Evolutionary conservation across 805 yeast species (phyloP), one percentile per base, ranked within the genome.

Genomic region (Suhomyces prunicola): DNA sequence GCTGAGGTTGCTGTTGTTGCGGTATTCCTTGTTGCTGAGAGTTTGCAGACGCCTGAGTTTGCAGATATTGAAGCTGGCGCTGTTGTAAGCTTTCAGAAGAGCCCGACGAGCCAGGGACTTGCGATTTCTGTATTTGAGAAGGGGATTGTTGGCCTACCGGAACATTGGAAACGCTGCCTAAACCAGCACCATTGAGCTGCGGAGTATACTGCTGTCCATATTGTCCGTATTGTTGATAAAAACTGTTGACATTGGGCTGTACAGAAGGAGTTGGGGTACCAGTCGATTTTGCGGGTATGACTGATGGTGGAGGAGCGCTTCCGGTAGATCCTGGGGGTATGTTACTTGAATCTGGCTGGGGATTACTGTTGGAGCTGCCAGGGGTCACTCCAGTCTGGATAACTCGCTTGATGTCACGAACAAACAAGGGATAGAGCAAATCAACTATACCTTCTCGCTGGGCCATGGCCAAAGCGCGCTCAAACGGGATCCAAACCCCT

Each of bases 401-500:
- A 17, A 75, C 79, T 47, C 81, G 61, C 66, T 86, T 86, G 63
- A 88, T 87, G 66, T 88, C 93, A 50, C 86, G 78, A 36, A 87
- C 91, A 52, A 66, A 66, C 54, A 66, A 59, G 8, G 70, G 70
- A 50, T 66, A 66, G 60, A 66, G 62, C 60, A 65, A 57, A 56
- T 66, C 70, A 33, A 66, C 70, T 27, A 66, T 87, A 41, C 89
- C 87, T 66, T 88, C 94, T 57, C 86, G 76, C 68, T 86, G 87
- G 15, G 96, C 96, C 83, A 88, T 85, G 33, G 87, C 86, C 46
- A 84, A 73, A 1, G 96, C 96, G 48, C 94, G 75, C 57, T 88
- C 93, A 64, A 87, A 87, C 1, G 96, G 96, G 54, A 88, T 87
- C 96, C 96, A 88, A 46, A 88, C 96, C 39, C 96, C 96, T 71